Evolutionary conservation across 345 rosid species (phyloP), one percentile per base, ranked within the genome.

Genomic region (Dovyalis caffra): DNA sequence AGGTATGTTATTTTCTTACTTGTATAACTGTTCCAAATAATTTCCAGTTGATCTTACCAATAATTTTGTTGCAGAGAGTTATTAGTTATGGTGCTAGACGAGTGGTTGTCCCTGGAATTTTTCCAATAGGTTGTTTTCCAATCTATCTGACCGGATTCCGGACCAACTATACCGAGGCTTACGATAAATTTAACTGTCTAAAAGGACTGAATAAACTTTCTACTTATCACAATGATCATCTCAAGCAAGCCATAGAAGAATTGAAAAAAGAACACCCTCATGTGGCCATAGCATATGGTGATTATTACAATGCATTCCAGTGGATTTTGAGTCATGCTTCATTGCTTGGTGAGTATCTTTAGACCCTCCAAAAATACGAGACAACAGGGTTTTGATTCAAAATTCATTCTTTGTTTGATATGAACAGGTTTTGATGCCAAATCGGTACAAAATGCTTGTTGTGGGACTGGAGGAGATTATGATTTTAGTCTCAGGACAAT

Each of bases 291-390:
- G 11, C 33, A 29, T 45, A 73, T 32, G 69, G 40, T 40, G 75
- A 72, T 63, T 14, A 38, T 6, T 72, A 62, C 40, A 31, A 29
- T 3, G 29, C 68, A 4, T 58, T 35, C n/a, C 29, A 38, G 5
- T 38, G 31, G 32, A 38, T 72, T 35, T 10, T 72, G 23, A 56
- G 29, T 3, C 15, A 29, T 37, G 3, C 26, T 25, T 12, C 6
- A 18, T 1, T 1, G 3, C 51, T 78, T 9, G 81, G 76, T 77
- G 28, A 72, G 80, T 58, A 15, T 18, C 15, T 58, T 23, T 56
- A 21, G 18, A 43, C 49, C 49, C 49, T 43, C 18, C 2, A 12
- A 43, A 3, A 43, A 43, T 3, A 14, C 49, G 15, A 14, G 15
- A 43, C 12, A 18, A 43, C 49, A 11, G 10, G 0, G 12, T 9